These are phyloP conservation scores for Hypsizygus ulmarius DNA, from an alignment of 1,284 basidiomycete species.

Conservation along the genomic window DNA sequence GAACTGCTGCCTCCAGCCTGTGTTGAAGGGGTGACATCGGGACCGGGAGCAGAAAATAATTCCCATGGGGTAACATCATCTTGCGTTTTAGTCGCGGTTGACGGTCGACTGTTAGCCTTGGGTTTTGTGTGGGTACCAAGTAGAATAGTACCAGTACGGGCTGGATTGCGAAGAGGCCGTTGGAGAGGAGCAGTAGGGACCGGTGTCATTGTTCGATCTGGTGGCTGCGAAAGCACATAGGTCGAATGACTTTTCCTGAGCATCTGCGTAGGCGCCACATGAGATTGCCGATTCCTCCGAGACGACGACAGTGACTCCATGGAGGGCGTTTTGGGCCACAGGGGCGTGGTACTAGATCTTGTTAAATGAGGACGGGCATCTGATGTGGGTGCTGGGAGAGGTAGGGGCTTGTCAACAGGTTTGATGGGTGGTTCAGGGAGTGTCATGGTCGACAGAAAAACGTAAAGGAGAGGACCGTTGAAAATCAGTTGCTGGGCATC, in stretches of 20 bases:
- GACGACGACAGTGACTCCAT: constrained; percentile 14
- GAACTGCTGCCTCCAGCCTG: constrained; percentile 11
- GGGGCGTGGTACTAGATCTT: constrained; percentile 16
- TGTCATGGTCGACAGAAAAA: constrained; percentile 8
- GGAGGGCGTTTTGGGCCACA: constrained; percentile 16
- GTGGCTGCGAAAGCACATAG: constrained; percentile 22
- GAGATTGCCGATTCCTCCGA: constrained; percentile 2
- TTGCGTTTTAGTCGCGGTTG: constrained; percentile 28
- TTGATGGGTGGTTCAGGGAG: constrained; percentile 9
- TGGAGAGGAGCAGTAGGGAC: constrained; percentile 20
- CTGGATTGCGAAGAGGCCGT: constrained; percentile 27
- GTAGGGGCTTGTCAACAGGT: constrained; percentile 5
- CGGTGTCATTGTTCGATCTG: constrained; percentile 15
- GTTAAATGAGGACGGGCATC: constrained; percentile 13
- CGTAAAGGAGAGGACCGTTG: background rate
- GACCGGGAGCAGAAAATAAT: constrained; percentile 10
- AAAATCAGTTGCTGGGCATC: constrained; percentile 1
- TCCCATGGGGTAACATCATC: constrained; percentile 29
- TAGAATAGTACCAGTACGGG: constrained; percentile 13
- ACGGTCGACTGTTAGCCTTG: constrained; percentile 25
- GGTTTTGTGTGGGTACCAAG: constrained; percentile 8
- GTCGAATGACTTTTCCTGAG: constrained; percentile 33
- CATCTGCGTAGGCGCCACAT: constrained; percentile 2
- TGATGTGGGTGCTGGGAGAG: background rate
- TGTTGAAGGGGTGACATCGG: constrained; percentile 4